Evolutionary conservation across 2,329 filamentous ascomycete genomes (phyloP), one percentile per base, ranked within the genome.

Genomic region (Cordyceps pruinosa): DNA sequence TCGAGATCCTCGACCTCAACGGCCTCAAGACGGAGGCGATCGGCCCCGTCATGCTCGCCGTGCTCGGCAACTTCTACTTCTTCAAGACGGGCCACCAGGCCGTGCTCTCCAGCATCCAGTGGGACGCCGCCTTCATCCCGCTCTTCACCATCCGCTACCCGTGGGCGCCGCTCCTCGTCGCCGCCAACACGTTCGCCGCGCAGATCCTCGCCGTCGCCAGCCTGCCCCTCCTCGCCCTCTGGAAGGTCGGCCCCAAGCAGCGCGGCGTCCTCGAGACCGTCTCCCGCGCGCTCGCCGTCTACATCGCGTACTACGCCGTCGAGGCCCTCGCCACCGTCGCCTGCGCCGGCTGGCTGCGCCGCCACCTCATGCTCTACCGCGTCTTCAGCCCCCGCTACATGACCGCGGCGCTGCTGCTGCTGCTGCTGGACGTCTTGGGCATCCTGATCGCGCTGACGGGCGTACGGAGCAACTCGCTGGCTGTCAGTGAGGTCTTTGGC

Each of bases 31-130:
- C 82, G 49, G 85, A 85, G 45, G 79, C 90, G 7, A 88, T 97
- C 64, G 93, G 91, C 0, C 92, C 94, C 21, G 77, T 94, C 39
- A 80, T 95, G 61, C 82, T 97, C 26, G 93, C 86, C 12, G 75
- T 97, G n/a, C 83, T 99, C 1, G 94, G 92, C 59, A 90, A 88
- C 66, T 96, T 93, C 72, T 87, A 97, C 76, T 99, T 86, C 77
- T 99, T 99, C 83, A 97, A 96, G 69, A 99, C 94, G 0, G 94
- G 94, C 60, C 94, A 99, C 72, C 93, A 97, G 73, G 93, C 93
- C 13, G 88, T 86, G 0, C 81, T 96, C 25, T 82, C 86, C 63
- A 89, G 85, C 62, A 93, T 99, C 67, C 94, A 99, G 68, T 99
- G 94, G 94, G 94, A 99, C 73, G 83, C 84, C 21, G 93, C 91